Conservation (phyloP, 306 rosid genomes). For the Trifolium subterraneum region DNA sequence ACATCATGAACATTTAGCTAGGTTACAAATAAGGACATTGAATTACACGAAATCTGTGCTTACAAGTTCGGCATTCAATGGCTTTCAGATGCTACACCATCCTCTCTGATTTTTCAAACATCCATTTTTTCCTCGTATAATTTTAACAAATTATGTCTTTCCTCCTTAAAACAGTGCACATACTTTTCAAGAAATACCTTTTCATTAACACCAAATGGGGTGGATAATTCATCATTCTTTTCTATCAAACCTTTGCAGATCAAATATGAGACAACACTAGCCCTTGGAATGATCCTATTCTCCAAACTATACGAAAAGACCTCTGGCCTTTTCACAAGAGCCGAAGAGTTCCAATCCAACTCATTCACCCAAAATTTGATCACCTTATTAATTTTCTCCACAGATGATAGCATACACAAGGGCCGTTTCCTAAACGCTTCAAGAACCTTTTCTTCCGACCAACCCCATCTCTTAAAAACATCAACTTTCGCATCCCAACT, state of each 20-base stretch:
- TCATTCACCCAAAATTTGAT: constrained; percentile 55
- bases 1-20: constrained; percentile 1
- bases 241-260: constrained; percentile 44
- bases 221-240: not conserved
- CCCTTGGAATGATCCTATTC: constrained; percentile 60
- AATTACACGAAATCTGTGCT: not conserved
- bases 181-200: constrained; percentile 36
- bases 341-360: constrained; percentile 45
- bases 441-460: constrained; percentile 48
- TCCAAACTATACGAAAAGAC: constrained; percentile 49
- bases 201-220: constrained; percentile 21
- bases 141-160: not conserved
- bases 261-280: not conserved
- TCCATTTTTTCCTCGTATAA: not conserved
- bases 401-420: constrained; percentile 41
- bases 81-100: not conserved
- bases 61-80: not conserved
- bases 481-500: constrained; percentile 51
- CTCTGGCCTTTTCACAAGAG: constrained; percentile 2
- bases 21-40: not conserved
- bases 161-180: constrained; percentile 13
- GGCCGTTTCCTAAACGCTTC: constrained; percentile 51
- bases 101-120: not conserved
- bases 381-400: constrained; percentile 46
- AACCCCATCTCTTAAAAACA: constrained; percentile 62